Base-by-base conservation (phyloP, 1,139 yeast genomes). In the Torulaspora globosa region DNA sequence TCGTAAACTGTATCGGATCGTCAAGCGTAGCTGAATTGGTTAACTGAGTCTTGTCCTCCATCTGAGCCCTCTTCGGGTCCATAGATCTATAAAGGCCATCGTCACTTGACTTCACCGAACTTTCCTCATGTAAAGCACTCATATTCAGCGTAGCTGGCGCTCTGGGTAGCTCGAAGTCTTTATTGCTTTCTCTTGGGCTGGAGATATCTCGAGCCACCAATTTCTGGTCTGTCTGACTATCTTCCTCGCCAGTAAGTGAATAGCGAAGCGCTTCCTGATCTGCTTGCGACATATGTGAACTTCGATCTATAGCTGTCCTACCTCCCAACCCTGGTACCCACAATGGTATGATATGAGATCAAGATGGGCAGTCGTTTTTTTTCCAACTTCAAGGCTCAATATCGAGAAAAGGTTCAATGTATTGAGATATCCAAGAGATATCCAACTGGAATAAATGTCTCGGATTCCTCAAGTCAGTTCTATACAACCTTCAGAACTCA, bases 61-160 rank as follows among this genome's bases (percentile, higher is more conserved):
- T 12, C 6, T 31, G 41, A 7, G 46, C 31, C 34, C 32, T 47
- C 26, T 46, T 43, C 19, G 51, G 49, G 34, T 47, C 51, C 53
- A 52, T 49, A 23, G 53, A 51, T 39, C 44, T 51, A 30, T 52
- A 52, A 28, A 44, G 51, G 14, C 46, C 41, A 7, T 41, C 37
- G 7, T 43, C 51, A 21, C 37, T 31, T 9, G 36, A 28, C 14
- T 48, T 44, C n/a, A 27, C 40, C 1, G 36, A 45, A 19, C 32
- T 44, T 12, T 43, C 41, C 12, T 46, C 51, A 15, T 45, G 46
- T 35, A 81, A 63, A 1, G 78, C 84, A 49, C 71, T 75, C 39
- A 82, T 82, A 58, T 82, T 76, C 53, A 75, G 69, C 0, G 82
- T 75, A 1, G 80, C 87, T 1, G 83, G 81, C 63, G 76, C 72